Evolutionary conservation across 2,329 filamentous ascomycete species (phyloP).

Genomic region (Volutella citrinella): DNA sequence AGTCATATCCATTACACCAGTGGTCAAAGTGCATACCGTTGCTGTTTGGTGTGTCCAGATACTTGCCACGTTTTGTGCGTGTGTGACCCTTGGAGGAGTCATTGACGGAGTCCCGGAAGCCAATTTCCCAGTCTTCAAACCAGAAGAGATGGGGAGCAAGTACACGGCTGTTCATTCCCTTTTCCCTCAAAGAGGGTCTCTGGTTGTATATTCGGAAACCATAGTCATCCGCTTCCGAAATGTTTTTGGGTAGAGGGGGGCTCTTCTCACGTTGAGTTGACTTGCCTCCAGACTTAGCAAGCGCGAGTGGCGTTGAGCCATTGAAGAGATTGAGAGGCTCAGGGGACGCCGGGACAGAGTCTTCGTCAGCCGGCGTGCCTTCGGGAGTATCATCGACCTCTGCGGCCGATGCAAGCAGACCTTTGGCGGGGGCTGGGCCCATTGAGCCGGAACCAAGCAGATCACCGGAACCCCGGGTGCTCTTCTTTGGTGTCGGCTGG

Average conservation of each 20-base stretch:
- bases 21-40: conserved; percentile 54
- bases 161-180: conserved; percentile 51
- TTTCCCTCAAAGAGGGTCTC: conserved; percentile 38
- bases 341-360: conserved; percentile 34
- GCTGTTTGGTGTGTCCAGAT: conserved; percentile 51
- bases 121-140: conserved; percentile 54
- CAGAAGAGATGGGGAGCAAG: conserved; percentile 44
- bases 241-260: conserved; percentile 36
- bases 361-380: conserved; percentile 33
- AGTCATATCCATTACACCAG: conserved; percentile 51
- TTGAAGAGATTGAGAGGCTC: conserved; percentile 29
- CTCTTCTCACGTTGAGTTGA: conserved; percentile 35
- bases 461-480: conserved; percentile 33
- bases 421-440: conserved; percentile 32
- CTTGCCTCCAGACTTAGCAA: conserved; percentile 26
- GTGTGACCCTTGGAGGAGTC: conserved; percentile 52
- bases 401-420: conserved; percentile 37
- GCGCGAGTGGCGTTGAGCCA: conserved; percentile 20
- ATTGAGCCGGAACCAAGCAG: conserved; percentile 22
- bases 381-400: conserved; percentile 34
- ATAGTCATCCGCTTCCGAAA: conserved; percentile 47
- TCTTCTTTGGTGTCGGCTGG: conserved; percentile 48
- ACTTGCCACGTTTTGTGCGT: conserved; percentile 51
- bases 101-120: conserved; percentile 58
- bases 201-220: conserved; percentile 46